Evolutionary conservation across 306 rosid genomes (phyloP).

Genomic region (Prosopis cineraria): DNA sequence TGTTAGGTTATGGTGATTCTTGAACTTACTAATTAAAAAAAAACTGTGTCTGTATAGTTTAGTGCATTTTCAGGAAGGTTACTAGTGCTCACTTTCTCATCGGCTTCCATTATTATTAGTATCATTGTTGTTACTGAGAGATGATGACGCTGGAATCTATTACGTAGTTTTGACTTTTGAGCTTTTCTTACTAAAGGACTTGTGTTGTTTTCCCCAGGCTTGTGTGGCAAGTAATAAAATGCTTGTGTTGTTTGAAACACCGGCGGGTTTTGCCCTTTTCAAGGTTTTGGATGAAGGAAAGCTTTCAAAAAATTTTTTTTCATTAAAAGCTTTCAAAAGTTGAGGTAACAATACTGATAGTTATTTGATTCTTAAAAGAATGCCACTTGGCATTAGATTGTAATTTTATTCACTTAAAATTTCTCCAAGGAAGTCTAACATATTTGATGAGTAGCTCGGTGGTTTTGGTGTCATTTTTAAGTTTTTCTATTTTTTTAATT

Average conservation of each 20-base stretch:
- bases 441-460: neutral
- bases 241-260: slow-evolving; percentile 66
- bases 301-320: slow-evolving; percentile 58
- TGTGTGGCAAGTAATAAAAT: slow-evolving; percentile 30
- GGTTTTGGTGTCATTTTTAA: neutral
- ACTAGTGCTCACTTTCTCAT: neutral
- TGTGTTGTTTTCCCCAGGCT: slow-evolving; percentile 23
- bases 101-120: neutral
- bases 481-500: neutral
- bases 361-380: neutral
- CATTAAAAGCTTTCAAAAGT: slow-evolving; percentile 64
- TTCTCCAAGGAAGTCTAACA: neutral
- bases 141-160: neutral
- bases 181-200: neutral
- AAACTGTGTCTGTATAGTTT: neutral
- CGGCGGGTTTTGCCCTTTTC: slow-evolving; percentile 70
- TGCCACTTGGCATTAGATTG: neutral
- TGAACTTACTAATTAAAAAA: neutral
- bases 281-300: slow-evolving; percentile 73
- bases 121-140: neutral
- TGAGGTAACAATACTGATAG: slow-evolving; percentile 45
- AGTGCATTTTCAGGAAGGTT: neutral
- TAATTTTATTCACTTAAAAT: neutral
- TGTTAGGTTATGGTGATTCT: neutral
- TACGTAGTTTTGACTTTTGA: too few relatives aligned